These are phyloP conservation scores for Lipomyces orientalis DNA, from an alignment of 805 yeast genomes.

Conservation along the genomic window DNA sequence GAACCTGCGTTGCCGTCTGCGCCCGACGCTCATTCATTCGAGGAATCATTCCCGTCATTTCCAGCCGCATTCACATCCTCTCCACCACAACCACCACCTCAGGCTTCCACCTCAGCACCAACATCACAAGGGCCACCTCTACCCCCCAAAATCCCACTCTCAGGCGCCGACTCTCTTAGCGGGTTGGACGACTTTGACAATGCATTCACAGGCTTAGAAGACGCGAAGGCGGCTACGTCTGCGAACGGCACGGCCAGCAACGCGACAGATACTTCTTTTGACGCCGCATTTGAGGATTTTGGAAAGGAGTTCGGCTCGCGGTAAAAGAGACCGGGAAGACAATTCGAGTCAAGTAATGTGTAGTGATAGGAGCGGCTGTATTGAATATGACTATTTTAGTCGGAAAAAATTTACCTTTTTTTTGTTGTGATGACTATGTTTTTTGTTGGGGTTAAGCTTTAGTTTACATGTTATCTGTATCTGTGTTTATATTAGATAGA, in stretches of 20 bases:
- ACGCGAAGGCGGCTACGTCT: conserved; percentile 44
- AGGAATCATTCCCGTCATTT: conserved; percentile 13
- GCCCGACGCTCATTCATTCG: conserved; percentile 6
- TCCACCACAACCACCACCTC: conserved; percentile 16
- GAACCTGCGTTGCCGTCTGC: conserved; percentile 7
- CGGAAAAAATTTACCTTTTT: background rate
- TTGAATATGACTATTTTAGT: background rate
- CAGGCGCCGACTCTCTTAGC: conserved; percentile 7
- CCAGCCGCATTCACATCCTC: conserved; percentile 19
- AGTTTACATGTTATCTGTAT: background rate
- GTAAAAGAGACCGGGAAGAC: background rate
- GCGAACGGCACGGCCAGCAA: background rate
- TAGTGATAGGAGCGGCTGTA: background rate
- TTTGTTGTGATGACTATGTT: background rate
- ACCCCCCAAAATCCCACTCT: conserved; percentile 30
- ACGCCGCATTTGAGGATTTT: conserved; percentile 30
- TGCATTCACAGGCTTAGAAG: conserved; percentile 47
- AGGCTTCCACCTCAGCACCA: conserved; percentile 15
- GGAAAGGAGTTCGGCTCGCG: conserved; percentile 12
- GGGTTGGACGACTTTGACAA: conserved; percentile 41
- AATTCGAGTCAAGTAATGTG: background rate
- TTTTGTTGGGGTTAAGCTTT: background rate
- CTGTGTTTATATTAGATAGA: background rate
- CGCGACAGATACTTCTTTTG: conserved; percentile 11
- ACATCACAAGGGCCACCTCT: conserved; percentile 36